These are phyloP conservation scores for Blastosporella zonata DNA, from an alignment of 1,284 basidiomycete genomes.

Conservation along the genomic window DNA sequence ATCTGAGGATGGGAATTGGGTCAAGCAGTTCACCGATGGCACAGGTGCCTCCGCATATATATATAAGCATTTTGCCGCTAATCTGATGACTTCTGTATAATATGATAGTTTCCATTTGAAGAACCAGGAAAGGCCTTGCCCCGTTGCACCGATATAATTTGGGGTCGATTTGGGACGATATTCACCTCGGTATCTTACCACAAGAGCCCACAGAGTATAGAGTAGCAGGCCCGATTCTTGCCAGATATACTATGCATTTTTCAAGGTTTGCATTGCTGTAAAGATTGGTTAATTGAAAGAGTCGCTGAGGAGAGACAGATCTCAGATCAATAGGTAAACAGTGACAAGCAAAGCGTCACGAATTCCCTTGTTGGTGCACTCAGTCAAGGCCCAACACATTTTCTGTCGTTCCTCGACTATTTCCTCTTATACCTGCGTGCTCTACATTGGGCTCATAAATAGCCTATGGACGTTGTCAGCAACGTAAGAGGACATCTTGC, in stretches of 20 bases:
- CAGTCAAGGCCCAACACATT: not conserved
- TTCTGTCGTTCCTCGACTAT: not conserved
- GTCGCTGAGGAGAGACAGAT: not conserved
- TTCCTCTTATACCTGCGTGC: not conserved
- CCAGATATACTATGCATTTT: no score
- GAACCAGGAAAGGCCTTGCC: not conserved
- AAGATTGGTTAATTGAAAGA: not conserved
- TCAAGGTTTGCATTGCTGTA: no score
- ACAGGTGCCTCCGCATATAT: conserved; percentile 5
- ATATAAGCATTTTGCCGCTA: not conserved
- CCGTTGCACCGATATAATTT: not conserved
- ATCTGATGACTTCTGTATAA: conserved; percentile 6
- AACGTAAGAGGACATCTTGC: conserved; percentile 44
- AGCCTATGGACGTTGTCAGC: conserved; percentile 50
- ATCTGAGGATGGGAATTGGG: conserved; percentile 4
- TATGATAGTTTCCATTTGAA: conserved; percentile 3
- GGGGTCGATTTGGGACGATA: no score
- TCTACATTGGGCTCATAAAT: not conserved
- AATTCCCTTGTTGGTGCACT: not conserved
- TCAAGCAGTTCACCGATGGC: not conserved
- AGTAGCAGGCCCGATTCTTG: no score
- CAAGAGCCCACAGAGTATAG: no score
- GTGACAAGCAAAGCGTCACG: not conserved
- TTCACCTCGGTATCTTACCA: no score
- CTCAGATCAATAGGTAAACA: not conserved